Evolutionary conservation across 306 rosid species (phyloP).

Genomic region (Cyamopsis tetragonoloba): DNA sequence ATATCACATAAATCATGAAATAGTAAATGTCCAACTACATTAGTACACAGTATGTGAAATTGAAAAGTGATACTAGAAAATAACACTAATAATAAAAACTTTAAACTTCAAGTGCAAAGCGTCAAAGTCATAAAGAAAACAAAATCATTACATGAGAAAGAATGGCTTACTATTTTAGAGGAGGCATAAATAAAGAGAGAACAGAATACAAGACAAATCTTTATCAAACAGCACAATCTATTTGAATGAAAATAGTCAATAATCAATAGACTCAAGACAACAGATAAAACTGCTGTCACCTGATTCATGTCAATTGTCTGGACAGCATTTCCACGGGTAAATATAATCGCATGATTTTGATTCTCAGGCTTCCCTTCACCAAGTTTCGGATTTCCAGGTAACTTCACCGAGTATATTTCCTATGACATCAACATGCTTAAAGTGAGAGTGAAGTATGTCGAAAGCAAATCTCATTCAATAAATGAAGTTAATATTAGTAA

Average conservation of each 20-base stretch:
- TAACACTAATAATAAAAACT: neutral
- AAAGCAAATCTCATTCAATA: neutral
- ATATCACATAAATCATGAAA: neutral
- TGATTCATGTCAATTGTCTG: conserved; percentile 99
- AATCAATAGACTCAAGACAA: too few species aligned
- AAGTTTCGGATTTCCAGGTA: conserved; percentile 87
- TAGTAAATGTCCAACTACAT: neutral
- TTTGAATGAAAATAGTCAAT: neutral
- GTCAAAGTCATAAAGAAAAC: neutral
- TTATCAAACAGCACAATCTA: neutral
- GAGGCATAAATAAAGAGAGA: neutral
- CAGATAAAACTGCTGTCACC: conserved; percentile 41
- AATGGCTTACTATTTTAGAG: neutral
- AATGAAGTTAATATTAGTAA: neutral
- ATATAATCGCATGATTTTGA: conserved; percentile 89
- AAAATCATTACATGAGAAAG: neutral
- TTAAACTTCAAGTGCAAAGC: neutral
- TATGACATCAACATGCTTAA: conserved; percentile 31
- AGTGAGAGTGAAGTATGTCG: neutral
- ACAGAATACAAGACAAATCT: neutral
- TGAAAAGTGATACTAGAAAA: neutral
- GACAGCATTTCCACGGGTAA: conserved; percentile 94
- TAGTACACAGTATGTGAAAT: neutral
- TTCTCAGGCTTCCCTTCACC: conserved; percentile 99
- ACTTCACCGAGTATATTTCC: conserved; percentile 88